These are phyloP conservation scores for Rhypophila decipiens DNA, from an alignment of 495 filamentous ascomycete genomes.

Conservation along the genomic window DNA sequence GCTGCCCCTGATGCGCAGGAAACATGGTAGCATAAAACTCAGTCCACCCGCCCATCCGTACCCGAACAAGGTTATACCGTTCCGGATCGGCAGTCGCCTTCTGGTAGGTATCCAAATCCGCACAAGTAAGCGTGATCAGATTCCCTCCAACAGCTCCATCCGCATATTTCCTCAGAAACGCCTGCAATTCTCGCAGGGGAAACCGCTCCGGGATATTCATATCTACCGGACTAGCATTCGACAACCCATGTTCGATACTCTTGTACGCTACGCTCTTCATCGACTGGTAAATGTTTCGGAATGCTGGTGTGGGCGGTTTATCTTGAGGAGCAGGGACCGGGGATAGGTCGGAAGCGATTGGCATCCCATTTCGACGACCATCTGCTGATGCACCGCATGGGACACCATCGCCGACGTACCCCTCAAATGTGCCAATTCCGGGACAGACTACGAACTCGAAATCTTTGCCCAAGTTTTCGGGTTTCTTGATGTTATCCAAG, in stretches of 20 bases:
- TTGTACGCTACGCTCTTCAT: background rate
- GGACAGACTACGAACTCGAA: constrained; percentile 18
- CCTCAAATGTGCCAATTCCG: constrained; percentile 19
- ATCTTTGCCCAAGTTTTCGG: constrained; percentile 1
- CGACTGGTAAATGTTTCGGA: constrained; percentile 1
- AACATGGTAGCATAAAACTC: constrained; percentile 4
- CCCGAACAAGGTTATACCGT: background rate
- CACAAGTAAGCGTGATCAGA: background rate
- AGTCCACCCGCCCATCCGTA: background rate
- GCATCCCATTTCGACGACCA: constrained; percentile 15
- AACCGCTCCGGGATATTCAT: constrained; percentile 1
- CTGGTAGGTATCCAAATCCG: background rate
- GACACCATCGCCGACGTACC: constrained; percentile 16
- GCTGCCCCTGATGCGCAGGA: constrained; percentile 1
- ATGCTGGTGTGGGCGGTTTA: background rate
- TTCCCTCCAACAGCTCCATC: background rate
- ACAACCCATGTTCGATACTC: background rate
- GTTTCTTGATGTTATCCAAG: background rate
- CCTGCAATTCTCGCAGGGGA: background rate
- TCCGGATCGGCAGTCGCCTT: background rate
- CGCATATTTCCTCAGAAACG: background rate
- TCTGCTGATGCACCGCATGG: constrained; percentile 16
- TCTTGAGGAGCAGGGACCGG: constrained; percentile 6
- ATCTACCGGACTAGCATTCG: background rate
- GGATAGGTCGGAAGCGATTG: constrained; percentile 19